phyloP scores from a whole-genome alignment of 1,139 yeast genomes.

The Yamadazyma membranifaciens region DNA sequence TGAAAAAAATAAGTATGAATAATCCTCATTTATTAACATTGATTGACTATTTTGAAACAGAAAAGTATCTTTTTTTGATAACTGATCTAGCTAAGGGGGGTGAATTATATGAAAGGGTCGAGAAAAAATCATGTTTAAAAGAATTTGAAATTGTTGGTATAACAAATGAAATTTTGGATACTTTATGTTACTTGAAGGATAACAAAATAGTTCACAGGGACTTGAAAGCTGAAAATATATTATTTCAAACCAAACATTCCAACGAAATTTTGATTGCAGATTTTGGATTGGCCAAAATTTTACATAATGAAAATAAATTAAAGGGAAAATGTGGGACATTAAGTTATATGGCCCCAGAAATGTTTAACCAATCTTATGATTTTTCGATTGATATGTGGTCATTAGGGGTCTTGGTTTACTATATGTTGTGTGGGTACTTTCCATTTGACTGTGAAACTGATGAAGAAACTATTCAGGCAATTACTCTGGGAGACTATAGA shows the following conservation, averaged over 20 bases:
- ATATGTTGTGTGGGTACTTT: slow-evolving; percentile 71
- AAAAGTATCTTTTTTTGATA: slow-evolving; percentile 55
- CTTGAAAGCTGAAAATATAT: slow-evolving; percentile 41
- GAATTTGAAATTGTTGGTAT: slow-evolving; percentile 51
- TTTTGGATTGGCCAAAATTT: slow-evolving; percentile 58
- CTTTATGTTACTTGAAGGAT: slow-evolving; percentile 30
- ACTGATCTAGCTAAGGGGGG: slow-evolving; percentile 71
- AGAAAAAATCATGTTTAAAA: slow-evolving; percentile 35
- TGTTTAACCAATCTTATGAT: slow-evolving; percentile 50
- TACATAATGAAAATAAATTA: slow-evolving; percentile 25
- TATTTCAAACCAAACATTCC: slow-evolving; percentile 28
- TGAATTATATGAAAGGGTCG: slow-evolving; percentile 64
- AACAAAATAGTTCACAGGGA: slow-evolving; percentile 42
- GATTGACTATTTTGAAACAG: slow-evolving; percentile 70
- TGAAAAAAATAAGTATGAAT: slow-evolving; percentile 44
- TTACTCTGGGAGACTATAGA: slow-evolving; percentile 51
- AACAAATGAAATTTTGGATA: slow-evolving; percentile 26
- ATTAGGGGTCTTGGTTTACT: slow-evolving; percentile 69
- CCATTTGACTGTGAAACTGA: slow-evolving; percentile 79
- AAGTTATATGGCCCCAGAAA: slow-evolving; percentile 76
- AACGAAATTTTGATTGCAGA: slow-evolving; percentile 62
- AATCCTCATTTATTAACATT: slow-evolving; percentile 56
- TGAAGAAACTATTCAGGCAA: slow-evolving; percentile 66
- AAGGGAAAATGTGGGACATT: slow-evolving; percentile 58
- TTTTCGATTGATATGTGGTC: slow-evolving; percentile 75